Conservation (phyloP, 441 rosid species). For the Brassica balearica region DNA sequence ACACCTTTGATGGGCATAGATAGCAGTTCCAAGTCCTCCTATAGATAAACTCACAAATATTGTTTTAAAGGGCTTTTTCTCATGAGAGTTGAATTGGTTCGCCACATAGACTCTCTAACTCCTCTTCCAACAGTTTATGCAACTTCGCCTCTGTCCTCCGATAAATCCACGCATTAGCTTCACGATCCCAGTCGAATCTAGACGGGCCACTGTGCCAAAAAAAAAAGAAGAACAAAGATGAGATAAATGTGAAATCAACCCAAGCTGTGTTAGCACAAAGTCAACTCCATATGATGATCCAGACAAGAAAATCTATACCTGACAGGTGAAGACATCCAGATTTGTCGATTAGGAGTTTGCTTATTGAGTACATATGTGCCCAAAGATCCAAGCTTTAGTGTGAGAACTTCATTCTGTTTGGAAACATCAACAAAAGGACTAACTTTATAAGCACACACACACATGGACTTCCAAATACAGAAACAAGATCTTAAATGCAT, state of each 20-base stretch:
- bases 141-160: slow-evolving; percentile 71
- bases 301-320: slow-evolving; percentile 24
- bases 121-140: slow-evolving; percentile 65
- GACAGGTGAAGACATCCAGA: slow-evolving; percentile 48
- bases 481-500: slow-evolving; percentile 1
- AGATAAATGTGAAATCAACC: not conserved
- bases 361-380: slow-evolving; percentile 47
- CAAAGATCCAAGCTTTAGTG: slow-evolving; percentile 45
- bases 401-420: slow-evolving; percentile 46
- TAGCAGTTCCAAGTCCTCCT: too few relatives aligned
- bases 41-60: too few relatives aligned
- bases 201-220: slow-evolving; percentile 73
- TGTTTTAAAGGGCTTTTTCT: not conserved
- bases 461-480: not conserved
- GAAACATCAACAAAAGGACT: slow-evolving; percentile 1
- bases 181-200: slow-evolving; percentile 82
- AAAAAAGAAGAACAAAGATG: not conserved
- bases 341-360: slow-evolving; percentile 47
- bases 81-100: slow-evolving; percentile 66
- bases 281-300: too few relatives aligned
- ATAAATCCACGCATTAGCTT: slow-evolving; percentile 70
- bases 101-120: slow-evolving; percentile 69
- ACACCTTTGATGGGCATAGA: too few relatives aligned
- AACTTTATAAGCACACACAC: not conserved
- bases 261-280: too few relatives aligned